These are phyloP conservation scores for Sporothrix euskadiensis DNA, from an alignment of 2,329 filamentous ascomycete species.

Conservation along the genomic window DNA sequence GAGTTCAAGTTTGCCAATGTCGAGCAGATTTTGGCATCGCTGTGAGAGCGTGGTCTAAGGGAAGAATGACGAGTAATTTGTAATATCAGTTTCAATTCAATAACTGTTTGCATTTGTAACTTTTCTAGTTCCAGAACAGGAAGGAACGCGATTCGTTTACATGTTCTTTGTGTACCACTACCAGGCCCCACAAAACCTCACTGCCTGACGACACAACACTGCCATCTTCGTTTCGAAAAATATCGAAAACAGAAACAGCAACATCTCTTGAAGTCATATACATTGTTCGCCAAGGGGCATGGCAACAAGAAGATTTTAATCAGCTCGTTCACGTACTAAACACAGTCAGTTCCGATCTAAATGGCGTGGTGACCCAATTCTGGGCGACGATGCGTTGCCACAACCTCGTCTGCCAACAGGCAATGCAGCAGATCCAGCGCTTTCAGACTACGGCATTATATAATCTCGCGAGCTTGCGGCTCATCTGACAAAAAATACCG, in stretches of 20 bases:
- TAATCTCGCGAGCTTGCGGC: background rate
- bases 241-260: background rate
- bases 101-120: too few relatives aligned
- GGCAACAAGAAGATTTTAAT: background rate
- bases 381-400: background rate
- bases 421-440: background rate
- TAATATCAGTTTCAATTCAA: too few relatives aligned
- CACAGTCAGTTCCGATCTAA: background rate
- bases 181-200: too few relatives aligned
- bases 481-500: background rate
- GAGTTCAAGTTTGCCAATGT: constrained; percentile 21
- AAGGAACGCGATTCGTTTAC: too few relatives aligned
- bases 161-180: too few relatives aligned
- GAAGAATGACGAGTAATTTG: too few relatives aligned
- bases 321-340: background rate
- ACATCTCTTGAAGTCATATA: background rate
- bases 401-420: background rate
- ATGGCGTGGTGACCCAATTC: background rate
- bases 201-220: background rate
- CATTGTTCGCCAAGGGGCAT: background rate
- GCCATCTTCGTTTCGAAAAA: background rate
- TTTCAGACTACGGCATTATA: background rate
- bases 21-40: background rate
- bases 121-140: too few relatives aligned
- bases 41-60: background rate